A percentile compares a stretch with the other conserved stretches of the same genome.
phyloP scores from a whole-genome alignment of 2,329 filamentous ascomycete species.

The Colletotrichum karsti region DNA sequence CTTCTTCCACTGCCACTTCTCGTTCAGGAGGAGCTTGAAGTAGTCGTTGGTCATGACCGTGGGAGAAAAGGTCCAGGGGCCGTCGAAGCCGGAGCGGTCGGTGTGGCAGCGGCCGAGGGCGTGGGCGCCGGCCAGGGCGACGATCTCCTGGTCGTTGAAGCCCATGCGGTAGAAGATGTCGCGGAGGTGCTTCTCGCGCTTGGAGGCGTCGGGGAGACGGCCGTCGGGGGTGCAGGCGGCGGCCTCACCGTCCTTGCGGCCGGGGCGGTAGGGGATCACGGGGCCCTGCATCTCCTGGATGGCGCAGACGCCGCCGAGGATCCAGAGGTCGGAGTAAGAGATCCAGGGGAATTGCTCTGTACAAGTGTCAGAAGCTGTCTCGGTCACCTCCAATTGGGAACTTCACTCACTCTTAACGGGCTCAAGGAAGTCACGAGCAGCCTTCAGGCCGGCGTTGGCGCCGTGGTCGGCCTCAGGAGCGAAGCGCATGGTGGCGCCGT shows the following conservation, averaged over 20 bases:
- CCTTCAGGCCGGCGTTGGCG: conserved; percentile 89
- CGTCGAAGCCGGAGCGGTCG: conserved; percentile 86
- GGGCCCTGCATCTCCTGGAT: conserved; percentile 97
- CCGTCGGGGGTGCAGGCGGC: conserved; percentile 93
- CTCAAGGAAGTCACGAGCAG: conserved; percentile 91
- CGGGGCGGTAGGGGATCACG: conserved; percentile 86
- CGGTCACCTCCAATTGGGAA: conserved; percentile 11
- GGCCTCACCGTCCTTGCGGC: conserved; percentile 81
- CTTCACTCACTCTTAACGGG: conserved; percentile 77
- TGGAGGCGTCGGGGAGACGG: conserved; percentile 80
- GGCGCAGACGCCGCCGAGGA: conserved; percentile 82
- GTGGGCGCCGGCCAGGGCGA: conserved; percentile 87
- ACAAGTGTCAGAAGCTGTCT: conserved; percentile 21
- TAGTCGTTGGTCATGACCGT: conserved; percentile 95
- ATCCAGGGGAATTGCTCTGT: conserved; percentile 91
- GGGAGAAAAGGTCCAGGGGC: conserved; percentile 92
- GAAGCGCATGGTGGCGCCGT: conserved; percentile 97
- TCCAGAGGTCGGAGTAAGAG: conserved; percentile 96
- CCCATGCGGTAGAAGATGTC: conserved; percentile 97
- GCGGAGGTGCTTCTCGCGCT: conserved; percentile 84
- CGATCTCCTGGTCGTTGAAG: conserved; percentile 96
- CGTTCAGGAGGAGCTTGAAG: conserved; percentile 85
- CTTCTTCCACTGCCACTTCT: conserved; percentile 93
- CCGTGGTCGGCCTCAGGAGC: conserved; percentile 88
- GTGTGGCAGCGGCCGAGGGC: conserved; percentile 90